A percentile compares a stretch with the other conserved stretches of the same genome.
These are phyloP conservation scores for Biscogniauxia mediterranea DNA, from an alignment of 2,329 filamentous ascomycete genomes.

Conservation along the genomic window DNA sequence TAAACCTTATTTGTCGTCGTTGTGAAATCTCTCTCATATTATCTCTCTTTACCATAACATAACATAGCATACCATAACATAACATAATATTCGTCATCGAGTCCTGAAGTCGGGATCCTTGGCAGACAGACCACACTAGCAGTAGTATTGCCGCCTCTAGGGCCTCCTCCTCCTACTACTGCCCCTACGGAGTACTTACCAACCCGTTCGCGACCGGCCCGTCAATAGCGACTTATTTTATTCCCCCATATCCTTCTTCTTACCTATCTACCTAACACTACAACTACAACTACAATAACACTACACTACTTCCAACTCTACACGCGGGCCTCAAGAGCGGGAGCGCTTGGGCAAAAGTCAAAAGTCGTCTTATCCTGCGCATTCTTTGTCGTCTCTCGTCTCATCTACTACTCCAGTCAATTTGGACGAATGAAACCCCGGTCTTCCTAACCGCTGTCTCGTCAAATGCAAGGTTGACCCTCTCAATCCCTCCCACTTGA, in stretches of 20 bases:
- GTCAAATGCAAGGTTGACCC: conserved; percentile 39
- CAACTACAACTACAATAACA: too few species aligned
- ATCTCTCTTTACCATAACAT: background rate
- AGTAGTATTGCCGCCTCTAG: background rate
- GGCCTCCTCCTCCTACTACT: background rate
- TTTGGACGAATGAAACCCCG: conserved; percentile 39
- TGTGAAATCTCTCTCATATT: conserved; percentile 6
- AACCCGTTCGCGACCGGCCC: conserved; percentile 22
- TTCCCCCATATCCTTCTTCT: conserved; percentile 12
- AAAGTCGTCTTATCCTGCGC: conserved; percentile 7
- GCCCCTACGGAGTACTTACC: background rate
- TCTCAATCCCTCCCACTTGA: conserved; percentile 34
- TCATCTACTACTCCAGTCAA: conserved; percentile 4
- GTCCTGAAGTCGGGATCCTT: background rate
- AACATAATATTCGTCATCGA: background rate
- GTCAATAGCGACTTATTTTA: conserved; percentile 25
- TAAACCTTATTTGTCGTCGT: background rate
- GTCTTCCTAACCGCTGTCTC: conserved; percentile 39
- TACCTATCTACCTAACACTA: too few species aligned
- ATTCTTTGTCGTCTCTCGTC: conserved; percentile 8
- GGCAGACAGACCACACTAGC: background rate
- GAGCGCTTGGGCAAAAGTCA: conserved; percentile 18
- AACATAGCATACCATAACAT: background rate
- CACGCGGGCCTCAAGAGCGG: conserved; percentile 17
- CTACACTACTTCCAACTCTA: conserved; percentile 2